A percentile compares a stretch with the other conserved stretches of the same genome.
Conservation (phyloP, 2,329 filamentous ascomycete species). For the Peltaster fructicola region DNA sequence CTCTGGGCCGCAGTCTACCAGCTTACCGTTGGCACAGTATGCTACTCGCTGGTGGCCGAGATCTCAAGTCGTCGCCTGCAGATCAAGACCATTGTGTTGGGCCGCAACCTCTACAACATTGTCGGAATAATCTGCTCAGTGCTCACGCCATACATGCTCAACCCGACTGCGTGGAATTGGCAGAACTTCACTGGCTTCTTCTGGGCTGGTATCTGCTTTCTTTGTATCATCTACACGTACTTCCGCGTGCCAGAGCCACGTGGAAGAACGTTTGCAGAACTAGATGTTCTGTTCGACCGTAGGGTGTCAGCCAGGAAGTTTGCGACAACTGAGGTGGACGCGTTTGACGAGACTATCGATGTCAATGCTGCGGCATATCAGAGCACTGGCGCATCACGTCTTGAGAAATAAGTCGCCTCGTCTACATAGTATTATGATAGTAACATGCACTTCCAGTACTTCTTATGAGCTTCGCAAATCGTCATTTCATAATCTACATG, state of each 20-base stretch:
- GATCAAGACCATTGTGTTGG: conserved; percentile 82
- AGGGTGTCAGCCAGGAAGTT: conserved; percentile 57
- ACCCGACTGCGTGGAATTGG: conserved; percentile 77
- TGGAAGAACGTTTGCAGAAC: conserved; percentile 68
- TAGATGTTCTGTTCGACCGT: conserved; percentile 70
- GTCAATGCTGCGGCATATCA: no score
- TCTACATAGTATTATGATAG: no score
- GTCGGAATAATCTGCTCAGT: conserved; percentile 68
- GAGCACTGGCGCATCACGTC: conserved; percentile 3
- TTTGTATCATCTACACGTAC: conserved; percentile 65
- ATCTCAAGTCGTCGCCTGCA: conserved; percentile 66
- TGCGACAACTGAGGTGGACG: conserved; percentile 36
- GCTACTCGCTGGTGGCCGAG: conserved; percentile 76
- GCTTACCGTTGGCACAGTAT: conserved; percentile 72
- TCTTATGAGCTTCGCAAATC: no score
- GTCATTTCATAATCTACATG: no score
- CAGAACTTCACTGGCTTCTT: conserved; percentile 76
- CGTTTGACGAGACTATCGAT: conserved; percentile 29
- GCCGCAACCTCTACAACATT: conserved; percentile 59
- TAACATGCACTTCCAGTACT: no score
- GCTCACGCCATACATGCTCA: conserved; percentile 83
- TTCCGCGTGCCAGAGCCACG: conserved; percentile 66
- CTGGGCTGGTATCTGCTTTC: conserved; percentile 65
- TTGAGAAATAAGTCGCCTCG: no score
- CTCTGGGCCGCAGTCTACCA: conserved; percentile 72